phyloP scores from a whole-genome alignment of 2,329 filamentous ascomycete genomes.

The Aspergillus fischeri region DNA sequence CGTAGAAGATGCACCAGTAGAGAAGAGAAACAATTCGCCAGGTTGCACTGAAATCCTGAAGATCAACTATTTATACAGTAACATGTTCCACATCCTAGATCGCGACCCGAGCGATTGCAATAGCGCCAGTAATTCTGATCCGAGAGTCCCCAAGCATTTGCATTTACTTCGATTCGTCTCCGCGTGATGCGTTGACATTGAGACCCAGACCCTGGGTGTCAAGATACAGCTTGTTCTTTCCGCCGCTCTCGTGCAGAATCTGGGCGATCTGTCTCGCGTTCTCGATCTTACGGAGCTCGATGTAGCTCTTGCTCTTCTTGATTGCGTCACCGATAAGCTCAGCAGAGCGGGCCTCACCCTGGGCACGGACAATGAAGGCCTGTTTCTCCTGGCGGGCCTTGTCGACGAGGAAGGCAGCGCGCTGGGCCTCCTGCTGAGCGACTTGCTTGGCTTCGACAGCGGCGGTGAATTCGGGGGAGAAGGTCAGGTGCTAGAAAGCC shows the following conservation, averaged over 20 bases:
- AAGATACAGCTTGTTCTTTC: conserved; percentile 89
- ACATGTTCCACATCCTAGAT: conserved; percentile 18
- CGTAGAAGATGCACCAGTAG: conserved; percentile 5
- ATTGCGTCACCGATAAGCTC: conserved; percentile 98
- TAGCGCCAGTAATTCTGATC: conserved; percentile 12
- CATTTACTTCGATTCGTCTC: conserved; percentile 30
- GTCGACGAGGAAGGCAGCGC: conserved; percentile 96
- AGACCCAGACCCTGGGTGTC: conserved; percentile 87
- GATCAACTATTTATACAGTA: conserved; percentile 36
- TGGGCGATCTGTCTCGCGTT: conserved; percentile 87
- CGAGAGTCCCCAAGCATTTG: conserved; percentile 5
- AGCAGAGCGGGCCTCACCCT: conserved; percentile 97
- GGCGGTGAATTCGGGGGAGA: conserved; percentile 66
- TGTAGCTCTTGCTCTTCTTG: conserved; percentile 97
- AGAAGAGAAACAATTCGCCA: conserved; percentile 33
- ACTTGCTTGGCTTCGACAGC: conserved; percentile 68
- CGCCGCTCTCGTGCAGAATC: conserved; percentile 78
- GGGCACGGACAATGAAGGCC: conserved; percentile 94
- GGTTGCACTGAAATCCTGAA: conserved; percentile 24
- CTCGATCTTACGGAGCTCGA: conserved; percentile 97
- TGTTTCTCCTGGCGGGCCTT: conserved; percentile 99
- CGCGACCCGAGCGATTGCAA: conserved; percentile 19
- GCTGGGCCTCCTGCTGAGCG: conserved; percentile 86
- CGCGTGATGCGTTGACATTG: conserved; percentile 60
- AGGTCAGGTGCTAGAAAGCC: conserved; percentile 55